Base-by-base conservation (phyloP, 768 basidiomycete species). In the Heimioporus sp. region DNA sequence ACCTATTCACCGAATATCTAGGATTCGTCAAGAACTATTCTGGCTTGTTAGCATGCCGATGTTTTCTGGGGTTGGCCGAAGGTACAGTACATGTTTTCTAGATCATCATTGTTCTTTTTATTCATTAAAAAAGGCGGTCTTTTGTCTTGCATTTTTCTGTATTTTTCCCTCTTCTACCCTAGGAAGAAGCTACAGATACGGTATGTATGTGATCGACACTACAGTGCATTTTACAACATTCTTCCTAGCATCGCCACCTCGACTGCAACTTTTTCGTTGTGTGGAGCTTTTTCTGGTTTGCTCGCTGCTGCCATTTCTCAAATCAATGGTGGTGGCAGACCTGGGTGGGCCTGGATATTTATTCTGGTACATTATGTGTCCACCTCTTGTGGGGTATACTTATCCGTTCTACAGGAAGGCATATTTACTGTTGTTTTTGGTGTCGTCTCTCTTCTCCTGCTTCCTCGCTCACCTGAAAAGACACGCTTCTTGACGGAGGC, bases 271-370 rank as follows among this genome's bases (percentile, higher is more conserved):
- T n/a, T n/a, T n/a, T n/a, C 81, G n/a, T 69, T 82, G 5, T 76
- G 83, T 0, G 81, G 82, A 1, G 78, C 81, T 0, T 84, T 85
- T 58, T 84, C 83, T 6, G 86, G 86, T 40, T 66, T 87, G 9
- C 73, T 88, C 2, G 84, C 85, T 1, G 71, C 80, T 30, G 82
- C 74, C 1, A 83, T 88, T 46, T 60, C 73, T 17, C 66, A 80
- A 13, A 80, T 88, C 73, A 65, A 82, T 43, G 65, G 74, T 9
- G 68, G 69, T 3, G 78, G 80, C 6, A 74, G 68, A n/a, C n/a
- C n/a, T n/a, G n/a, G n/a, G n/a, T n/a, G n/a, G n/a, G n/a, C n/a
- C n/a, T n/a, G n/a, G n/a, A n/a, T n/a, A n/a, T n/a, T n/a, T n/a
- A n/a, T n/a, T n/a, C n/a, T n/a, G n/a, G n/a, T n/a, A n/a, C n/a